Evolutionary conservation across 768 basidiomycete species (phyloP).

Genomic region (Astraeus odoratus): DNA sequence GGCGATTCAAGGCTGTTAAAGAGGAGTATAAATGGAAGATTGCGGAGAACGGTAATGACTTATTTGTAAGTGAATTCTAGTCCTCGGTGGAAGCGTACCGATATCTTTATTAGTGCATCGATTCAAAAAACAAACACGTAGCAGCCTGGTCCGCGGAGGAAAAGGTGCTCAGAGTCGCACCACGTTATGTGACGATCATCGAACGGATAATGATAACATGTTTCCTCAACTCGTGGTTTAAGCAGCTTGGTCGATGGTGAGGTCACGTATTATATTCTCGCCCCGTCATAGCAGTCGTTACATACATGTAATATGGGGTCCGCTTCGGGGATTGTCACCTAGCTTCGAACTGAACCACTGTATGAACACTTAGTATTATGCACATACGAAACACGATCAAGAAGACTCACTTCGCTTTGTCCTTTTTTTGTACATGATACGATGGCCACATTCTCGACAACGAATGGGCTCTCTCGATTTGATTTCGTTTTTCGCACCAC

Average conservation of each 20-base stretch:
- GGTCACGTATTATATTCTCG: not conserved
- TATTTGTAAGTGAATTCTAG: constrained; percentile 34
- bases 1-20: constrained; percentile 44
- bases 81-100: not conserved
- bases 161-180: constrained; percentile 33
- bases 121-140: constrained; percentile 40
- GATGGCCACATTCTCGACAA: constrained; percentile 93
- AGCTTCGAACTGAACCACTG: constrained; percentile 30
- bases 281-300: not conserved
- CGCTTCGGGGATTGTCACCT: constrained; percentile 13
- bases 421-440: constrained; percentile 98
- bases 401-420: constrained; percentile 77
- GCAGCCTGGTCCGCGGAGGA: constrained; percentile 40
- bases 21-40: constrained; percentile 55
- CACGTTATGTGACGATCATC: constrained; percentile 33
- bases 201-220: constrained; percentile 50
- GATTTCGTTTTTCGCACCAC: constrained; percentile 89
- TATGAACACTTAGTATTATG: not conserved
- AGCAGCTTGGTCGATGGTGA: constrained; percentile 38
- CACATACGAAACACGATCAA: not conserved
- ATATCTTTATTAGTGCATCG: constrained; percentile 38
- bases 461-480: constrained; percentile 88
- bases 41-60: constrained; percentile 34
- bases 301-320: constrained; percentile 3
- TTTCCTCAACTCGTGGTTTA: constrained; percentile 47